Base-by-base conservation (phyloP, 2,329 filamentous ascomycete species). In the Akanthomyces uredinophilus region DNA sequence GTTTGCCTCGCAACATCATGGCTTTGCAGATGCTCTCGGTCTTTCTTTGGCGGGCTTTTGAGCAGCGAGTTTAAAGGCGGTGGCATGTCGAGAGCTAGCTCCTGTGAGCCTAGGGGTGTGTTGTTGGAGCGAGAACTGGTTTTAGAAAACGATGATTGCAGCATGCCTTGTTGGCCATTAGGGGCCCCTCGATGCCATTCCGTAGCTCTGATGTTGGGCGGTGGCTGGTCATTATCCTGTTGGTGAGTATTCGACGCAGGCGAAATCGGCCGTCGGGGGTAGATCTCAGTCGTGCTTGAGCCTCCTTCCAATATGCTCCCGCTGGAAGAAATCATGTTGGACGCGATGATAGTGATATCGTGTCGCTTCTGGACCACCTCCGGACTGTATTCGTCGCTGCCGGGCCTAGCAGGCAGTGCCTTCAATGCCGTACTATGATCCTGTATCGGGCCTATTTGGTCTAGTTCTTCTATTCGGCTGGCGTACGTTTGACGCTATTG, bases 401-500 rank as follows among this genome's bases (percentile, higher is more conserved):
- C 87, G 0, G 87, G 86, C 22, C 83, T 78, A 5, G 81, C 86
- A 37, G 94, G 94, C 11, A 98, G 79, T 29, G 89, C 89, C 72
- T 96, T 97, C 56, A 85, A 86, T 59, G 84, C 82, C 65, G 79
- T 66, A 22, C 69, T 68, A 65, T 76, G 52, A 11, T 49, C 67
- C 67, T 81, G 70, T 73, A 82, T 72, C 74, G 86, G 80, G 67
- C 87, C 79, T 70, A 95, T 85, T 66, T 88, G 87, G 68, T 90
- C 86, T 46, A 99, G 80, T 73, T 99, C 95, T 53, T 89, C 87
- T 67, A 98, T 96, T 61, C 95, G 88, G 63, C 88, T 91, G 57
- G 89, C 92, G 73, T 99, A 99, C 1, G 94, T 97, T 66, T 89
- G 87, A 70, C 91, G 88, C 91, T 96, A 68, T 43, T 16, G 3